These are phyloP conservation scores for Rauvolfia tetraphylla DNA, from an alignment of 257 asterid genomes.

Conservation along the genomic window DNA sequence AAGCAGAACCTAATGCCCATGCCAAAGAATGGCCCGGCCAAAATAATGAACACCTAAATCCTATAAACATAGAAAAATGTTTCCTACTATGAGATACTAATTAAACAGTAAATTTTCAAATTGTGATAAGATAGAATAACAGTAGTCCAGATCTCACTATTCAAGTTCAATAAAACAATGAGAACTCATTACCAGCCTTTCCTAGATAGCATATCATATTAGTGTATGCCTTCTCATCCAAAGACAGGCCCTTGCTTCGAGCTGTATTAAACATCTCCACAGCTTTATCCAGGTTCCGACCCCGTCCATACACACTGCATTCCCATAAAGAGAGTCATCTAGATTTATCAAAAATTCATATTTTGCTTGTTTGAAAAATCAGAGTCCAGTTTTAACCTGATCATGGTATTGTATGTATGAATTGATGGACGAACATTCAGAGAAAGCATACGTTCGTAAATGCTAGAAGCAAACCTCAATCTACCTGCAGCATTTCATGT, in stretches of 20 bases:
- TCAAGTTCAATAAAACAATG: not conserved
- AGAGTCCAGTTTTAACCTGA: conserved; percentile 51
- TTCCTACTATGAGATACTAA: not conserved
- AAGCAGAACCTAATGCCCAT: not conserved
- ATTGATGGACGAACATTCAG: conserved; percentile 55
- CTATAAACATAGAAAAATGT: not conserved
- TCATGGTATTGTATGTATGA: conserved; percentile 90
- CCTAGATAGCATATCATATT: conserved; percentile 81
- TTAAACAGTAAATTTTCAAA: not conserved
- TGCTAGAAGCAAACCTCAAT: conserved; percentile 59
- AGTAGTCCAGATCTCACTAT: not conserved
- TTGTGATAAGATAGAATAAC: not conserved
- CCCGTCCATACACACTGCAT: conserved; percentile 83
- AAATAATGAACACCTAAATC: not conserved
- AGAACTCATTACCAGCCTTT: conserved; percentile 61
- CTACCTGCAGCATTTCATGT: conserved; percentile 56
- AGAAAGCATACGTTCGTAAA: conserved; percentile 75
- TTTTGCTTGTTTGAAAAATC: conserved; percentile 10
- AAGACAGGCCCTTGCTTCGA: conserved; percentile 44
- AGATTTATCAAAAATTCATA: conserved; percentile 7
- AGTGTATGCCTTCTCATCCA: conserved; percentile 90
- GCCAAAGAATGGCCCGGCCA: not conserved
- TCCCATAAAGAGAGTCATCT: conserved; percentile 18
- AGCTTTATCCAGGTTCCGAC: conserved; percentile 70
- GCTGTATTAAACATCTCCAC: conserved; percentile 65